Percentiles rank a stretch among this genome's conserved stretches.
Evolutionary conservation across 768 basidiomycete genomes (phyloP).

Genomic region (Lactarius quietus): DNA sequence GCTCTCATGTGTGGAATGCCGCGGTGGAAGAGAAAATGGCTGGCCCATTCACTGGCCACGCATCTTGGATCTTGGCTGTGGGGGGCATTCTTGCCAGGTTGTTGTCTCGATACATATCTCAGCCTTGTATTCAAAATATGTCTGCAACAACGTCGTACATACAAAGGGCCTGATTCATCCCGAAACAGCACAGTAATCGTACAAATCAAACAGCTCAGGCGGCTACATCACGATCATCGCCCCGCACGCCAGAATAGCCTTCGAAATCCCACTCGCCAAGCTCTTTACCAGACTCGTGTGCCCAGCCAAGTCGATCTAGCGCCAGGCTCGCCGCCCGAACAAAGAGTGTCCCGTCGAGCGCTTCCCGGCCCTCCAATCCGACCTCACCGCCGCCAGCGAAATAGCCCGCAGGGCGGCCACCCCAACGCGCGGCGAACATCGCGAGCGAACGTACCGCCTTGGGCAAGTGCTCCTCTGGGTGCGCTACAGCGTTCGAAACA

Average conservation of each 20-base stretch:
- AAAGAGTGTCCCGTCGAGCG: constrained; percentile 62
- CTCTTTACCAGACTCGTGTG: constrained; percentile 18
- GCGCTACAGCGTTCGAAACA: constrained; percentile 48
- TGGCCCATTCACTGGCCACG: too few species aligned
- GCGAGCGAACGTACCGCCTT: constrained; percentile 50
- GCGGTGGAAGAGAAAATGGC: too few species aligned
- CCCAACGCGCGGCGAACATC: constrained; percentile 45
- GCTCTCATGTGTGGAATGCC: too few species aligned
- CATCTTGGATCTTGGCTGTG: too few species aligned
- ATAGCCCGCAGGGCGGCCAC: constrained; percentile 35
- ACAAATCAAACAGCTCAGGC: not conserved
- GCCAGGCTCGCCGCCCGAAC: constrained; percentile 53
- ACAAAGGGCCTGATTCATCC: too few species aligned
- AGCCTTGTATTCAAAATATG: not conserved
- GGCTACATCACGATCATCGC: not conserved
- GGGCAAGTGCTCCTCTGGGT: constrained; percentile 57
- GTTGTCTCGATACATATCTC: too few species aligned
- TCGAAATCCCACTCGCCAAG: constrained; percentile 12
- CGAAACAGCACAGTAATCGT: not conserved
- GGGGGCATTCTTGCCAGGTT: too few species aligned
- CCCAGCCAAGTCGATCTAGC: constrained; percentile 32
- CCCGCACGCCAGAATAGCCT: not conserved
- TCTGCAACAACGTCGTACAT: not conserved
- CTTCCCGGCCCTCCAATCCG: constrained; percentile 46
- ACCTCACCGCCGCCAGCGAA: constrained; percentile 30